Evolutionary conservation across 2,329 filamentous ascomycete species (phyloP).

Genomic region (Neofusicoccum parvum): DNA sequence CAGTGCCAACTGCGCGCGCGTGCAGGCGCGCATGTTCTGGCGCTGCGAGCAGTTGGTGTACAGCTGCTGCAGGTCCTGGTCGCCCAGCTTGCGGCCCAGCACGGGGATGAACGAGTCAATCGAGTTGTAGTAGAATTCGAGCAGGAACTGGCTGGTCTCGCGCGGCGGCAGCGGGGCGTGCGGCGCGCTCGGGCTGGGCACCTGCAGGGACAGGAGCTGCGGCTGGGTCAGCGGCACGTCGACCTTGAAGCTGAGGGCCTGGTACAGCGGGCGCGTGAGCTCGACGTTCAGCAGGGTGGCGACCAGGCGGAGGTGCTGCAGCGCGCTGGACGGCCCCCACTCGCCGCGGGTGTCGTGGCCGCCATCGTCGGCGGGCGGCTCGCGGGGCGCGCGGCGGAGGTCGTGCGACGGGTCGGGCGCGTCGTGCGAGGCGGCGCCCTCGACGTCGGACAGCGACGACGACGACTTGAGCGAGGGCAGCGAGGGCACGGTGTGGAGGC

Average conservation of each 20-base stretch:
- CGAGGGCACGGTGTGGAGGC: slow-evolving; percentile 6
- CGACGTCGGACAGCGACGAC: slow-evolving; percentile 4
- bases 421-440: too few relatives aligned
- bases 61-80: slow-evolving; percentile 12
- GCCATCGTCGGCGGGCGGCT: neutral
- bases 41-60: slow-evolving; percentile 9
- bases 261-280: slow-evolving; percentile 13
- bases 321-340: slow-evolving; percentile 18
- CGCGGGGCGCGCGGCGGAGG: neutral
- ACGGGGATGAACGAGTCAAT: slow-evolving; percentile 11
- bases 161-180: slow-evolving; percentile 2
- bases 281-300: slow-evolving; percentile 15
- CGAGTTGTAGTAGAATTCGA: slow-evolving; percentile 22
- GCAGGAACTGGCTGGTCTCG: slow-evolving; percentile 9
- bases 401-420: neutral
- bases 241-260: slow-evolving; percentile 11
- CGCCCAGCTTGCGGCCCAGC: slow-evolving; percentile 11
- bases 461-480: slow-evolving; percentile 7
- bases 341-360: slow-evolving; percentile 2
- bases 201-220: neutral
- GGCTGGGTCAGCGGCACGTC: slow-evolving; percentile 13
- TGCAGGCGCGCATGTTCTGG: slow-evolving; percentile 15
- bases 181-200: neutral
- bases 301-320: slow-evolving; percentile 18
- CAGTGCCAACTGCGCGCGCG: slow-evolving; percentile 9